Evolutionary conservation across 169 alveolate species (phyloP).

Genomic region (Blepharisma undulans): DNA sequence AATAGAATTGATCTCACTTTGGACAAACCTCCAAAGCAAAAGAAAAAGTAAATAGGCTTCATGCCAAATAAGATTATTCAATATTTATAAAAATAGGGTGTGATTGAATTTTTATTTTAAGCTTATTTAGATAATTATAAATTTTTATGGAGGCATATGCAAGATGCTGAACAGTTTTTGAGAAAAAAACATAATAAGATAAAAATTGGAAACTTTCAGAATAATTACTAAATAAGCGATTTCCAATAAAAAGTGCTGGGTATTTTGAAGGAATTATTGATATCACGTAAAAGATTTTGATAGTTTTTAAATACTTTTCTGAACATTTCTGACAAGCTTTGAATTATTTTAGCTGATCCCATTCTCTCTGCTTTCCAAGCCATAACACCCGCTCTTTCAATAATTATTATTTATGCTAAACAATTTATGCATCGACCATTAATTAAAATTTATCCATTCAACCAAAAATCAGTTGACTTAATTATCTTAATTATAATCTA

Average conservation of each 20-base stretch:
- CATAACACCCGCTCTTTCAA: neutral
- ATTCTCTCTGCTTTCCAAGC: too few species aligned
- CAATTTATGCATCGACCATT: neutral
- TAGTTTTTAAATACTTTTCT: neutral
- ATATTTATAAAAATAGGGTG: neutral
- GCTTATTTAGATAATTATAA: too few species aligned
- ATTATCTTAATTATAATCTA: neutral
- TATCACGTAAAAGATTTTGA: too few species aligned
- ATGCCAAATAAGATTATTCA: neutral
- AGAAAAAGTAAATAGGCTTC: neutral
- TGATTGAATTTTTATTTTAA: too few species aligned
- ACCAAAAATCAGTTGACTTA: neutral
- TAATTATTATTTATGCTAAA: neutral
- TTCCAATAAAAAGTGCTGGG: too few species aligned
- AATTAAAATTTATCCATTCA: neutral
- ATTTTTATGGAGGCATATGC: too few species aligned
- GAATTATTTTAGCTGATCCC: too few species aligned
- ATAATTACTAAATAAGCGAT: too few species aligned
- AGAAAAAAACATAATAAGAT: too few species aligned
- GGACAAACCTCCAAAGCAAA: slow-evolving; percentile 6
- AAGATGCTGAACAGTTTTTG: too few species aligned
- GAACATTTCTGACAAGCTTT: neutral
- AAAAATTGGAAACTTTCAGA: too few species aligned
- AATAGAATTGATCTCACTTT: neutral
- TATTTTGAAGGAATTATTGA: too few species aligned